Evolutionary conservation across 2,329 filamentous ascomycete genomes (phyloP).

Genomic region (Juglanconis oblonga): DNA sequence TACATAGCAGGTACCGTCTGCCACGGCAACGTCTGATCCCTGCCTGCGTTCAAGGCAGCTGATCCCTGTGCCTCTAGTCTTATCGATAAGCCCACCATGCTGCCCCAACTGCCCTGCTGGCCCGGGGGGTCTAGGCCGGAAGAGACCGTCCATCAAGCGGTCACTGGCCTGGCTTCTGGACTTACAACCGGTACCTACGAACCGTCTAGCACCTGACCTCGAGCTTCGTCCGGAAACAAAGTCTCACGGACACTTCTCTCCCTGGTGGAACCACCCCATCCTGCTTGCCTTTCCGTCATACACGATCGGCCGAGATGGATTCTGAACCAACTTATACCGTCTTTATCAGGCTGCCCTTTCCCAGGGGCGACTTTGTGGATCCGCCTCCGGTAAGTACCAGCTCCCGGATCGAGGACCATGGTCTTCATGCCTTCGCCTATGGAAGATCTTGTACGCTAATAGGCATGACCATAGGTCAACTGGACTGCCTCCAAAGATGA

Average conservation of each 20-base stretch:
- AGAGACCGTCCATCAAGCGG: background rate
- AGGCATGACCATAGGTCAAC: constrained; percentile 58
- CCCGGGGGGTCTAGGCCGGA: background rate
- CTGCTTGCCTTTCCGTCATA: background rate
- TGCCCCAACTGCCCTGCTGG: background rate
- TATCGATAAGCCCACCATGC: constrained; percentile 3
- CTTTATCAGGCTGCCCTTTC: constrained; percentile 86
- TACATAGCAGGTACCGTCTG: background rate
- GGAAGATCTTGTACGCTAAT: background rate
- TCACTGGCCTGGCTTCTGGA: background rate
- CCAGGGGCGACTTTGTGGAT: constrained; percentile 83
- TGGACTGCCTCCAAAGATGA: constrained; percentile 89
- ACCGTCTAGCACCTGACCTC: background rate
- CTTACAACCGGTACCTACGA: background rate
- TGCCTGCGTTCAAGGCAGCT: constrained; percentile 1
- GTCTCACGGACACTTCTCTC: background rate
- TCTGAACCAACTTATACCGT: constrained; percentile 66
- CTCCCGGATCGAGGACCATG: background rate
- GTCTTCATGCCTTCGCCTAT: background rate
- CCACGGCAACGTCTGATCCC: constrained; percentile 11
- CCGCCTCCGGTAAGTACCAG: constrained; percentile 69
- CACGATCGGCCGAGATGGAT: constrained; percentile 16
- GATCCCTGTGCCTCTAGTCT: background rate
- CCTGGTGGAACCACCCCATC: background rate
- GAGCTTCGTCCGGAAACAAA: background rate